phyloP scores from a whole-genome alignment of 129 eudicot genomes.

The Pseudognaphalium luteoalbum region DNA sequence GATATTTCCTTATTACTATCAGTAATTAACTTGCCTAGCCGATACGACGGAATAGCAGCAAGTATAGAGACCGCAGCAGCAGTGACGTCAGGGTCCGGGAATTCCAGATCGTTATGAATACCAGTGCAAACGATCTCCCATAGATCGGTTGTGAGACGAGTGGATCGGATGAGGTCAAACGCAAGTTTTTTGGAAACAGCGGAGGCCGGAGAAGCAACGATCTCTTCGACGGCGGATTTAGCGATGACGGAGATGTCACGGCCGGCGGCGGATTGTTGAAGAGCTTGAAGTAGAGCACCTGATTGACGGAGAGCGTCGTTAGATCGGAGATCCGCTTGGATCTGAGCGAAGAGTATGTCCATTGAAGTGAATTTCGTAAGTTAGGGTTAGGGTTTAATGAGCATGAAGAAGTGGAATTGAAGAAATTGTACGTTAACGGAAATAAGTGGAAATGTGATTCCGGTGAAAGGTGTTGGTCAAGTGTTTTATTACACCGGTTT shows the following conservation, averaged over 20 bases:
- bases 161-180: conserved; percentile 89
- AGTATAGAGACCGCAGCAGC: conserved; percentile 95
- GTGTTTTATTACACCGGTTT: conserved; percentile 29
- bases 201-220: conserved; percentile 95
- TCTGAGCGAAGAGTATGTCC: conserved; percentile 96
- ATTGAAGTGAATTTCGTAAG: conserved; percentile 24
- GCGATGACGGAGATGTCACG: conserved; percentile 92
- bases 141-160: conserved; percentile 89
- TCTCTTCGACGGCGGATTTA: conserved; percentile 95
- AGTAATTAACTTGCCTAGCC: conserved; percentile 63
- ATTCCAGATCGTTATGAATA: conserved; percentile 70
- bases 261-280: conserved; percentile 98
- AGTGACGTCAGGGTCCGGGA: conserved; percentile 95
- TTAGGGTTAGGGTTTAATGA: conserved; percentile 11
- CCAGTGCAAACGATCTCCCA: conserved; percentile 90
- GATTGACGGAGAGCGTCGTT: conserved; percentile 99
- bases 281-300: conserved; percentile 86
- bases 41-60: conserved; percentile 83
- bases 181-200: conserved; percentile 94
- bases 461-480: conserved; percentile 22
- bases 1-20: conserved; percentile 70
- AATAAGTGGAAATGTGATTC: conserved; percentile 32
- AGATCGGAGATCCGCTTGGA: conserved; percentile 98
- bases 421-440: neutral
- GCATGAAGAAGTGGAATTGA: conserved; percentile 19